Evolutionary conservation across 371 early-diverging fungal genomes (phyloP), one percentile per base, ranked within the genome.

Genomic region (Nosema muscidifuracis): DNA sequence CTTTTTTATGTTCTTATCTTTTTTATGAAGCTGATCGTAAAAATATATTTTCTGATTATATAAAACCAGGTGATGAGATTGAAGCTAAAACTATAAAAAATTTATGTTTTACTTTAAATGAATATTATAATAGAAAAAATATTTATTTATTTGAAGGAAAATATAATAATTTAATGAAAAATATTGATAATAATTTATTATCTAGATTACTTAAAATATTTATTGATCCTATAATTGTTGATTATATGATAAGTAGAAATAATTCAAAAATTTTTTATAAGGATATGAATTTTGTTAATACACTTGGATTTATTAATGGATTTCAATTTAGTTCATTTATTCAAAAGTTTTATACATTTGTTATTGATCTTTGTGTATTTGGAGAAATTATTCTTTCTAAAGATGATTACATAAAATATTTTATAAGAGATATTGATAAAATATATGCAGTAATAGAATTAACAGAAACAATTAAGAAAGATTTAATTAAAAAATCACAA

Each of bases 201-300:
- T 92, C 93, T 72, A 89, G 92, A 65, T 86, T 97, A 43, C 84
- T 98, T 75, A 88, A 93, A 61, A 85, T 96, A 51, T 89, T 95
- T 82, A 85, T 97, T 57, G 96, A 96, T 84, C 93, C 93, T 85
- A 93, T 92, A 78, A 85, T 99, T 81, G 95, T 94, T 20, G 94
- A 96, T 77, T 97, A 97, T 82, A 94, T 97, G 86, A 92, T 95
- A 0, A 91, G 92, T 67, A 94, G 97, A 85, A 93, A 94, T 85
- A 94, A 94, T 84, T 89, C 92, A 53, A 91, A 88, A 6, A 83
- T 99, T 67, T 90, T 86, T 68, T 99, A 95, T 86, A 99, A 97
- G 87, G 98, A 99, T 78, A 97, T 97, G 85, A 89, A 89, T 81
- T 95, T 93, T 84, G 90, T 90, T 66, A 95, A 97, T 82, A 87